Conservation (phyloP, 768 basidiomycete species). For the Hygrophorus pudorinus region DNA sequence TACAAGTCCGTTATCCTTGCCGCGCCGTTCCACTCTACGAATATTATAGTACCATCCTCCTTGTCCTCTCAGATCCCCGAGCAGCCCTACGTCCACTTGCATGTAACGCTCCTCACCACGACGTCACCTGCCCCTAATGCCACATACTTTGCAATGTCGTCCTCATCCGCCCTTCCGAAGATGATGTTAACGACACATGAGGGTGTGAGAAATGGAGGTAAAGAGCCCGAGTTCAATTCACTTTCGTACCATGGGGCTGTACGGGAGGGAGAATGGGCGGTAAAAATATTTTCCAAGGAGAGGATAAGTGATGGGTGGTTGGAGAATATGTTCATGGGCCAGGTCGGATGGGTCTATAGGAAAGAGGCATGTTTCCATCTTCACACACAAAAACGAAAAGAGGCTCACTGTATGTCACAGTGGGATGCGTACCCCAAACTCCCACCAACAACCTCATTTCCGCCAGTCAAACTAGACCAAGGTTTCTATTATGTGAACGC, state of each 20-base stretch:
- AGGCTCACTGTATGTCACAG: conserved; percentile 24
- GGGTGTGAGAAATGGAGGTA: conserved; percentile 42
- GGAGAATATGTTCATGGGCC: conserved; percentile 45
- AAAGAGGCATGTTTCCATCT: conserved; percentile 47
- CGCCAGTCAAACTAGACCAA: conserved; percentile 66
- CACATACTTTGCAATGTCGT: conserved; percentile 54
- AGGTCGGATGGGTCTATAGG: conserved; percentile 72
- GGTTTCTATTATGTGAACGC: conserved; percentile 89
- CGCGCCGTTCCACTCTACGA: conserved; percentile 70
- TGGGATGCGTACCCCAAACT: conserved; percentile 78
- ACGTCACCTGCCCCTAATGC: conserved; percentile 50
- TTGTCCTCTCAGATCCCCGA: conserved; percentile 45
- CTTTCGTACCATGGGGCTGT: conserved; percentile 68
- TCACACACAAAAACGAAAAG: not conserved
- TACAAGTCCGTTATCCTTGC: conserved; percentile 81
- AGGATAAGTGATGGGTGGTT: conserved; percentile 64
- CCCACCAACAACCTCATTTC: conserved; percentile 54
- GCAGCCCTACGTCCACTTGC: conserved; percentile 74
- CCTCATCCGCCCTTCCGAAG: conserved; percentile 37
- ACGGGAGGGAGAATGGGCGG: conserved; percentile 51
- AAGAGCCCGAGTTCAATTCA: conserved; percentile 77
- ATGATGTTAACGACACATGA: conserved; percentile 68
- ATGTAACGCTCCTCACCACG: conserved; percentile 86
- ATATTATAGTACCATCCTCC: conserved; percentile 40
- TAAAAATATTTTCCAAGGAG: conserved; percentile 80